Conservation (phyloP, 805 yeast species). For the Wickerhamiella vanderwaltii region DNA sequence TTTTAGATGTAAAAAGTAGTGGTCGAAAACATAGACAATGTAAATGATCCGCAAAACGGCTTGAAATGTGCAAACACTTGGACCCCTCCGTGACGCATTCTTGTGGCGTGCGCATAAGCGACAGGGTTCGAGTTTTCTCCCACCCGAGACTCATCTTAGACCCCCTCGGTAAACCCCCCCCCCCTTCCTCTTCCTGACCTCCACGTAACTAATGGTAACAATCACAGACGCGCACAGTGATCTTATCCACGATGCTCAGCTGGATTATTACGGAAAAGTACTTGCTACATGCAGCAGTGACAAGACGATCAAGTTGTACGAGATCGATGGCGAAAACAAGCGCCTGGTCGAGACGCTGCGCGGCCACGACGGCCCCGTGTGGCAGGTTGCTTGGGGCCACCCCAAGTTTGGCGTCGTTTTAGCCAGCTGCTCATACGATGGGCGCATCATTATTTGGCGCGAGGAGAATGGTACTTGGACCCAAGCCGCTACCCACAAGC, state of each 20-base stretch:
- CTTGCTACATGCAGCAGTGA: conserved; percentile 95
- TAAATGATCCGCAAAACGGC: too few species aligned
- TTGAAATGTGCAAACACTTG: too few species aligned
- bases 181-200: too few species aligned
- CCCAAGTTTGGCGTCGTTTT: conserved; percentile 92
- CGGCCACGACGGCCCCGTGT: conserved; percentile 94
- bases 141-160: too few species aligned
- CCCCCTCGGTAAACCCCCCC: too few species aligned
- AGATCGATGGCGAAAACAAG: conserved; percentile 75
- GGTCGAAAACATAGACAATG: too few species aligned
- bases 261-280: conserved; percentile 92
- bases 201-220: conserved; percentile 41
- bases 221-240: conserved; percentile 88
- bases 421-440: conserved; percentile 93
- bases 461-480: conserved; percentile 86
- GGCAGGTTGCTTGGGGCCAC: conserved; percentile 99
- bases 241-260: conserved; percentile 88
- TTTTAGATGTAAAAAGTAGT: too few species aligned
- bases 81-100: too few species aligned
- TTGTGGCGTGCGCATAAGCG: too few species aligned
- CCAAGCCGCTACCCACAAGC: conserved; percentile 71
- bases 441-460: conserved; percentile 88
- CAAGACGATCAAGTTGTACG: conserved; percentile 88
- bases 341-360: conserved; percentile 69
- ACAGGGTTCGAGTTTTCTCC: too few species aligned